Conservation (phyloP, 2,329 filamentous ascomycete species). For the Fusarium metavorans region DNA sequence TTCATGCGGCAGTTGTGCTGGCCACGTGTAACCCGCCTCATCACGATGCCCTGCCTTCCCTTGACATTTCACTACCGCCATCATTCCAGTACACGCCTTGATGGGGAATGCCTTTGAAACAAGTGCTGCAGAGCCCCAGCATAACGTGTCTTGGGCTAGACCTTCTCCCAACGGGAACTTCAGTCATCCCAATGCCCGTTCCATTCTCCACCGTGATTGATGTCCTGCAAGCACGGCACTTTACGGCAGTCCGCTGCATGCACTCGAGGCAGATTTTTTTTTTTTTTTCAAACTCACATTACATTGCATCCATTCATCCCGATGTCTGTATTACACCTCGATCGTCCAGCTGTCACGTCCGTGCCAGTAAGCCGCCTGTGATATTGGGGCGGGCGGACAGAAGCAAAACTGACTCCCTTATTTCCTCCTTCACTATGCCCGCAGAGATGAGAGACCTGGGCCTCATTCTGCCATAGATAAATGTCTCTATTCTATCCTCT, state of each 20-base stretch:
- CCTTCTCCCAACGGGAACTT: not conserved
- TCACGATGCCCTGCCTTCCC: slow-evolving; percentile 10
- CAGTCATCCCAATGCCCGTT: not conserved
- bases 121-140: slow-evolving; percentile 21
- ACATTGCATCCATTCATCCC: not conserved
- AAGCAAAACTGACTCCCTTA: not conserved
- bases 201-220: not conserved
- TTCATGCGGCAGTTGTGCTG: slow-evolving; percentile 9
- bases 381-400: not conserved
- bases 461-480: not conserved
- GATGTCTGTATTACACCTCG: not conserved
- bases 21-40: slow-evolving; percentile 25
- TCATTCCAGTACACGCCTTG: slow-evolving; percentile 24
- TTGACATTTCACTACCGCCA: slow-evolving; percentile 16
- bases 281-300: not conserved
- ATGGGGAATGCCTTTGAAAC: slow-evolving; percentile 34
- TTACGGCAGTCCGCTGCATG: not conserved
- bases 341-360: not conserved
- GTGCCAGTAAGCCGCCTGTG: not conserved
- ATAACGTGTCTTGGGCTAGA: slow-evolving; percentile 3
- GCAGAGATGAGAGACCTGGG: not conserved
- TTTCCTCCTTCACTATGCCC: not conserved
- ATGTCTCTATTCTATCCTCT: not conserved
- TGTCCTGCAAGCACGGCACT: not conserved
- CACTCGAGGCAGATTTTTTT: not conserved